A percentile compares a stretch with the other conserved stretches of the same genome.
Evolutionary conservation across 495 filamentous ascomycete species (phyloP).

Genomic region (Venustampulla echinocandica): DNA sequence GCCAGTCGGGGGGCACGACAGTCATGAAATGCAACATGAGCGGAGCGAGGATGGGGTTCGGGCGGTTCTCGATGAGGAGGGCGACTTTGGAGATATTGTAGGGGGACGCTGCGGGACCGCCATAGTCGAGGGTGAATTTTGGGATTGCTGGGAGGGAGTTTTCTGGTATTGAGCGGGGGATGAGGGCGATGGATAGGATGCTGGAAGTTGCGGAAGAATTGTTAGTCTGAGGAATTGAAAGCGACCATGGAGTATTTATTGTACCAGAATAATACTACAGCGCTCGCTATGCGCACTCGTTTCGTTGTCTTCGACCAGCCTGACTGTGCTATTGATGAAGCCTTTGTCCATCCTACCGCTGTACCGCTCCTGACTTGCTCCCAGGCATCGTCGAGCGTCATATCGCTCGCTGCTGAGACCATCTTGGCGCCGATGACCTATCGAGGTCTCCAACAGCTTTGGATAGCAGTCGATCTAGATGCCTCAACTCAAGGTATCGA

Average conservation of each 20-base stretch:
- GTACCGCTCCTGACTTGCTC: conserved; percentile 18
- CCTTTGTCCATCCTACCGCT: conserved; percentile 25
- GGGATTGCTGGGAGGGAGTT: conserved; percentile 18
- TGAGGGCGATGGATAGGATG: conserved; percentile 13
- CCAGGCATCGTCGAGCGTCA: conserved; percentile 23
- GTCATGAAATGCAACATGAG: conserved; percentile 42
- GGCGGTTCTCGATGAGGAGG: conserved; percentile 41
- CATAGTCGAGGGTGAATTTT: conserved; percentile 26
- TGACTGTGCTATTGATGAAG: no score
- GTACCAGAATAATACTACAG: conserved; percentile 25
- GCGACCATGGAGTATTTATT: neutral
- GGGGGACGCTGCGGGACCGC: conserved; percentile 20
- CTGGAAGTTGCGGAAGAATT: conserved; percentile 1
- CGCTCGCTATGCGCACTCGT: conserved; percentile 26
- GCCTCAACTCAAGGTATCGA: no score
- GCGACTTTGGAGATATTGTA: conserved; percentile 42
- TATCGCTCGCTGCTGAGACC: conserved; percentile 15
- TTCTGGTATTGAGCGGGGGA: conserved; percentile 16
- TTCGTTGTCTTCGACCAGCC: conserved; percentile 26
- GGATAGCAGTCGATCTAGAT: neutral
- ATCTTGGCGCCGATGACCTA: conserved; percentile 3
- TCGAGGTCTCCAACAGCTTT: neutral
- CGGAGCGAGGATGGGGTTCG: conserved; percentile 34
- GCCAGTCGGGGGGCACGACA: conserved; percentile 45
- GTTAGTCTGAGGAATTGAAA: neutral